Evolutionary conservation across 352 stramenopile species (phyloP).

Genomic region (Phytophthora boehmeriae): DNA sequence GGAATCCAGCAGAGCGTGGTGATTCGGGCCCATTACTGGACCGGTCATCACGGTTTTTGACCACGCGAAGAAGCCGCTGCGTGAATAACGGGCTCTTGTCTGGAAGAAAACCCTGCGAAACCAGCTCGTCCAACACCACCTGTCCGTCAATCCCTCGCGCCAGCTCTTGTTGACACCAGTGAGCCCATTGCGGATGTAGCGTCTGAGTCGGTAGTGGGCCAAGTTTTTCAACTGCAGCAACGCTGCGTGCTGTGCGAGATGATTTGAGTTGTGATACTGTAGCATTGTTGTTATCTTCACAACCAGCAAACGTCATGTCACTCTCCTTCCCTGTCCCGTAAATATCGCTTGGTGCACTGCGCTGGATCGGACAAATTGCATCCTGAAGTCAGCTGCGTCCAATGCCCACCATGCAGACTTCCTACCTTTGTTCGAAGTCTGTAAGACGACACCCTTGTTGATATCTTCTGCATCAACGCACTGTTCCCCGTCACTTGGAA

Average conservation of each 20-base stretch:
- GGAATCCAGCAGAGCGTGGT: constrained; percentile 21
- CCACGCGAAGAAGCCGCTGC: constrained; percentile 44
- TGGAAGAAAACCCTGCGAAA: constrained; percentile 52
- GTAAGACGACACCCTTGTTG: constrained; percentile 52
- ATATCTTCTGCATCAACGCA: constrained; percentile 72
- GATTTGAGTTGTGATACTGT: constrained; percentile 20
- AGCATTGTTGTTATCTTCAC: constrained; percentile 5
- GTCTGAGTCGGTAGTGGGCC: constrained; percentile 23
- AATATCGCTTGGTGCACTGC: constrained; percentile 41
- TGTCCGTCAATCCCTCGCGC: constrained; percentile 60
- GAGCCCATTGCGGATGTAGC: constrained; percentile 65
- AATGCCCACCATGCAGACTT: not conserved
- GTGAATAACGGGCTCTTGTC: constrained; percentile 60
- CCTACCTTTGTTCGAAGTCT: constrained; percentile 52
- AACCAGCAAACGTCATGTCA: not conserved
- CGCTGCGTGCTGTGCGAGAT: constrained; percentile 25
- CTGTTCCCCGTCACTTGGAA: constrained; percentile 60
- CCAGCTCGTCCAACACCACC: constrained; percentile 61
- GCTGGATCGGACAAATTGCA: constrained; percentile 30
- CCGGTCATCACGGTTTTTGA: constrained; percentile 37
- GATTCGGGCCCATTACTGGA: constrained; percentile 33
- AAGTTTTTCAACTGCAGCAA: constrained; percentile 28
- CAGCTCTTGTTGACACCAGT: constrained; percentile 71
- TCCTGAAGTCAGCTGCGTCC: constrained; percentile 15
- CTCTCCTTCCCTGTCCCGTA: constrained; percentile 38